Evolutionary conservation across 768 basidiomycete species (phyloP).

Genomic region (Ramaria sp.): DNA sequence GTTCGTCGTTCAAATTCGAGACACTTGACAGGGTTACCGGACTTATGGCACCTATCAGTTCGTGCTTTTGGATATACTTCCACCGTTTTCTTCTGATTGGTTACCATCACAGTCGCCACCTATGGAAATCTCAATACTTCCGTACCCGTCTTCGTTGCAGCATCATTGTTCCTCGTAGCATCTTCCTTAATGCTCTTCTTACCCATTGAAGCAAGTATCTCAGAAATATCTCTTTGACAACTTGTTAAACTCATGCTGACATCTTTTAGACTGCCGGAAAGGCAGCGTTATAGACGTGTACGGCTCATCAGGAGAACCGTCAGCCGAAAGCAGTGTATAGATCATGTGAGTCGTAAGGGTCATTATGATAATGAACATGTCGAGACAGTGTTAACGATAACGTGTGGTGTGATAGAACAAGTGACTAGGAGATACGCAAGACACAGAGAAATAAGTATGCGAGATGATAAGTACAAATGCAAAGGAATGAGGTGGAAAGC

Average conservation of each 20-base stretch:
- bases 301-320: not conserved
- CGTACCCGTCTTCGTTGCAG: slow-evolving; percentile 36
- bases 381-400: not conserved
- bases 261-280: slow-evolving; percentile 22
- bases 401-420: not conserved
- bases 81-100: not conserved
- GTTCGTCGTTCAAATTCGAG: not conserved
- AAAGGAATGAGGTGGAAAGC: not conserved
- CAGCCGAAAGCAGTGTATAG: not conserved
- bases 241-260: not conserved
- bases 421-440: not conserved
- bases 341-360: not conserved
- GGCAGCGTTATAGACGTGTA: slow-evolving; percentile 20
- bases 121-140: slow-evolving; percentile 7
- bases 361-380: not conserved
- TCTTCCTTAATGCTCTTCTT: slow-evolving; percentile 30
- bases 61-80: not conserved
- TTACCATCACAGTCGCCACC: slow-evolving; percentile 16
- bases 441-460: not conserved
- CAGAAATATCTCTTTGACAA: not conserved
- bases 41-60: slow-evolving; percentile 31
- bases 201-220: slow-evolving; percentile 33
- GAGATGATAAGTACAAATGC: not conserved
- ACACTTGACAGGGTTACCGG: slow-evolving; percentile 24
- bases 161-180: slow-evolving; percentile 33